Conservation (phyloP, 192 early-diverging fungal species). For the Coemansia sp. region DNA sequence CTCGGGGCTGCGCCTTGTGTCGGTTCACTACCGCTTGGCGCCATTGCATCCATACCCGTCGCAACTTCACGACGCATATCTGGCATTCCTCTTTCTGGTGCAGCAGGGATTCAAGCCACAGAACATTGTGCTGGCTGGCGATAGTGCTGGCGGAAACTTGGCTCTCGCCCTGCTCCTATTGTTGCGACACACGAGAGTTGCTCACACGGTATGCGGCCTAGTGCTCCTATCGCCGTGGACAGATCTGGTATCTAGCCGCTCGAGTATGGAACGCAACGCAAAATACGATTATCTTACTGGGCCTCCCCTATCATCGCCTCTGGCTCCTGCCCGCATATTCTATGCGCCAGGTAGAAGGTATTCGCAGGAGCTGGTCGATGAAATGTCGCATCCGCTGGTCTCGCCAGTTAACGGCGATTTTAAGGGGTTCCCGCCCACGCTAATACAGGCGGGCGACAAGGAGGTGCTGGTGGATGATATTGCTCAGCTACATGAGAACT, state of each 20-base stretch:
- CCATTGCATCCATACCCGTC: slow-evolving; percentile 54
- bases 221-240: slow-evolving; percentile 58
- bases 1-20: slow-evolving; percentile 30
- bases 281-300: slow-evolving; percentile 28
- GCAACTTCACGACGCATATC: slow-evolving; percentile 62
- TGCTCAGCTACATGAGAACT: slow-evolving; percentile 29
- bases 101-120: slow-evolving; percentile 57
- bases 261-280: slow-evolving; percentile 21
- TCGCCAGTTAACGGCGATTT: slow-evolving; percentile 46
- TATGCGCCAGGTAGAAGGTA: slow-evolving; percentile 36
- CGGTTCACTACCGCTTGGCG: slow-evolving; percentile 48
- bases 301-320: slow-evolving; percentile 19
- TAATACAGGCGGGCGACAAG: slow-evolving; percentile 44
- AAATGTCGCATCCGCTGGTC: slow-evolving; percentile 38
- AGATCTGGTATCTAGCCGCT: slow-evolving; percentile 15
- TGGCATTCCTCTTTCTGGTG: slow-evolving; percentile 57
- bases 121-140: slow-evolving; percentile 65
- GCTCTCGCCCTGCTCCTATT: slow-evolving; percentile 60
- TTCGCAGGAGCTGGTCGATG: slow-evolving; percentile 18
- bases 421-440: slow-evolving; percentile 31
- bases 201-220: slow-evolving; percentile 51
- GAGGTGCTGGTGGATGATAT: slow-evolving; percentile 43
- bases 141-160: slow-evolving; percentile 73
- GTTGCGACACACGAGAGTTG: slow-evolving; percentile 55
- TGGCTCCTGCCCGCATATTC: slow-evolving; percentile 22